Evolutionary conservation across 2,329 filamentous ascomycete genomes (phyloP), one percentile per base, ranked within the genome.

Genomic region (Penicillium fuscoglaucum): DNA sequence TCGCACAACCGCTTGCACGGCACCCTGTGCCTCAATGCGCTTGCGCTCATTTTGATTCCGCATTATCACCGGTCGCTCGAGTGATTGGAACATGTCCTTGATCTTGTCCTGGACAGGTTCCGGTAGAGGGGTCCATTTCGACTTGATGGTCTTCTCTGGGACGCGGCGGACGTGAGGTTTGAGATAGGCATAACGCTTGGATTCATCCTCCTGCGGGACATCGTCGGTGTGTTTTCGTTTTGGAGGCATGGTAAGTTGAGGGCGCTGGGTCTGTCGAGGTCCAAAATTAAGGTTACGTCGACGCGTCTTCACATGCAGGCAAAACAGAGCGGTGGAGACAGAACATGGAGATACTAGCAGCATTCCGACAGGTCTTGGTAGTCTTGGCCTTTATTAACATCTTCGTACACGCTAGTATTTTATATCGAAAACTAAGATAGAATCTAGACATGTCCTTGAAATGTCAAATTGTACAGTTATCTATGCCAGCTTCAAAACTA

Each of bases 121-220:
- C 1, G 77, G 74, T 2, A 80, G 70, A 6, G 78, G 76, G 13
- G 73, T 71, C 78, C 78, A 80, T 73, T 79, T 79, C 40, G 75
- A 72, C 51, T 77, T 77, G 65, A 80, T 78, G 9, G 75, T 77
- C 47, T 71, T 68, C 60, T 79, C 74, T 9, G 76, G 70, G 35
- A 79, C 68, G 51, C 76, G 75, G 53, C 75, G 76, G 44, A 78
- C 68, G 24, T 72, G 73, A 10, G 76, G 72, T 61, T 77, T 73
- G 35, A 79, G 65, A 48, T 74, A 74, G 15, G 76, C 73, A 47
- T 72, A 78, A 51, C 64, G 67, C 59, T 74, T 75, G 31, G 58
- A 39, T 33, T 59, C 37, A 6, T 62, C 61, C 2, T 63, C 62
- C 28, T 45, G 43, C 26, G 61, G 54, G 13, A 61, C 63, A 10